phyloP scores from a whole-genome alignment of 148 eudicot species.

The Vaccinium vitisidaea region DNA sequence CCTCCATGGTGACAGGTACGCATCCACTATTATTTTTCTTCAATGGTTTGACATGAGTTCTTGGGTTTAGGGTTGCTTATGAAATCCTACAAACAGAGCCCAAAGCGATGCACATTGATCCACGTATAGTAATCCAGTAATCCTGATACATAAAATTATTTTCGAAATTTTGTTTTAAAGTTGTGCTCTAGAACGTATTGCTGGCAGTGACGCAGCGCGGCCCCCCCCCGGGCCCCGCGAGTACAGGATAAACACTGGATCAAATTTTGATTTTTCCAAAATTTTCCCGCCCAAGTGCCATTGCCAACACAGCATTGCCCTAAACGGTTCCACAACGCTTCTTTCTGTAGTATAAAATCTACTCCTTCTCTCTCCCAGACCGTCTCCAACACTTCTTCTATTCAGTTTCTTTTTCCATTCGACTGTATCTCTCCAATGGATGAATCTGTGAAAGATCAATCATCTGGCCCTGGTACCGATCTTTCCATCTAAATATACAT shows the following conservation, averaged over 20 bases:
- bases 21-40: no score
- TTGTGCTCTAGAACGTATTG: background rate
- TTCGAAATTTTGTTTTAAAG: no score
- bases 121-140: no score
- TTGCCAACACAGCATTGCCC: background rate
- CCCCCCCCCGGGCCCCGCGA: no score
- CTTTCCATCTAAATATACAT: background rate
- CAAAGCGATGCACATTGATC: no score
- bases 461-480: constrained; percentile 21
- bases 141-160: no score
- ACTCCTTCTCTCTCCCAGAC: background rate
- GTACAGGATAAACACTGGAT: no score
- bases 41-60: no score
- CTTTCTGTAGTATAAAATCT: background rate
- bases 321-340: background rate
- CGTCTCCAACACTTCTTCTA: no score
- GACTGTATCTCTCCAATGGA: constrained; percentile 32
- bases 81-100: no score
- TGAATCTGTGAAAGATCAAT: constrained; percentile 39
- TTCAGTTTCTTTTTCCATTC: background rate
- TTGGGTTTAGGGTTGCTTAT: no score
- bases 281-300: constrained; percentile 17
- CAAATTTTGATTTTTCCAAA: background rate
- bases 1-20: no score
- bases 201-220: background rate